Evolutionary conservation across 768 basidiomycete species (phyloP), one percentile per base, ranked within the genome.

Genomic region (Hortiboletus campestris): DNA sequence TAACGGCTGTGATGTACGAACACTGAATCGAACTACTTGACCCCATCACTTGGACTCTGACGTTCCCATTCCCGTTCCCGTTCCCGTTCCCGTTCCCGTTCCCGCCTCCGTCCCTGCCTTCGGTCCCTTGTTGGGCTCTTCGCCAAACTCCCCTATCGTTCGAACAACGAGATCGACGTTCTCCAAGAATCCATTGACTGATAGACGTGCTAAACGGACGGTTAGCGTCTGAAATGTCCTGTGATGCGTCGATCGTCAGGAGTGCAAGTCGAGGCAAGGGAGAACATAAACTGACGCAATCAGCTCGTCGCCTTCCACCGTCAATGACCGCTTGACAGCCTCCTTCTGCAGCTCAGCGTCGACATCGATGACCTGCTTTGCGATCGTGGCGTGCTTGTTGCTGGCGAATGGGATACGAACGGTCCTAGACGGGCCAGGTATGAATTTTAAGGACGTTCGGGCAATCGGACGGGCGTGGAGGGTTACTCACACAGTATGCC

Each of bases 181-280:
- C 67, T 96, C 94, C 45, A 97, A 78, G 72, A 91, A 95, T 14
- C 85, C 86, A 63, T 97, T 97, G 46, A 89, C 78, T 0, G 88
- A 83, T 46, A 97, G 77, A 53, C 94, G 83, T 4, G 91, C 86
- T n/a, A 96, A 75, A 35, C 94, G 85, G 56, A 95, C 77, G 0
- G 94, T 97, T 51, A 91, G 74, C 1, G 89, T 91, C 22, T 78
- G 80, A 71, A 89, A 90, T 14, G 78, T 85, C 51, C 91, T 92
- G 40, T 22, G 29, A 42, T 53, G 6, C 40, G 7, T 34, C 14
- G 36, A 38, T 16, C 20, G 19, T 65, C 49, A 64, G 40, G 10
- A 36, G 22, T 14, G 36, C 9, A 16, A 59, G 17, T 32, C 25
- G 20, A 44, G 16, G 31, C 2, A 14, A 32, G 36, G 13, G 34